These are phyloP conservation scores for Aureobasidium melanogenum DNA, from an alignment of 2,329 filamentous ascomycete genomes.

Conservation along the genomic window DNA sequence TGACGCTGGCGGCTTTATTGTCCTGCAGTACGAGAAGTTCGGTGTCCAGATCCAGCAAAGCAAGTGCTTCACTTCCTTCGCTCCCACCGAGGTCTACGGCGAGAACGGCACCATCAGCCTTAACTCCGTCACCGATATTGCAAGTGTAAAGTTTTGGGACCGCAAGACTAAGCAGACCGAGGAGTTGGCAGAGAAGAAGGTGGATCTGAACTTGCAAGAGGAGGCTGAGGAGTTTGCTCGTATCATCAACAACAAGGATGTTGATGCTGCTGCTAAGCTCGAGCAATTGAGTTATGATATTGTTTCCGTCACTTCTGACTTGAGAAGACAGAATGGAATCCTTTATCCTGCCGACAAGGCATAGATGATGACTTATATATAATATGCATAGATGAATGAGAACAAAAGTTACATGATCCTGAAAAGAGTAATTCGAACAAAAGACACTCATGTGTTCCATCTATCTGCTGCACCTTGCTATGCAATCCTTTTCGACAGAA, in stretches of 20 bases:
- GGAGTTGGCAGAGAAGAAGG: conserved; percentile 32
- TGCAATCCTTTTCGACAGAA: background rate
- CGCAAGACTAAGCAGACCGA: conserved; percentile 35
- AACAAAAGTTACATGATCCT: background rate
- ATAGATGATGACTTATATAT: background rate
- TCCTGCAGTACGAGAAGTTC: conserved; percentile 37
- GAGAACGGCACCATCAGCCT: conserved; percentile 38
- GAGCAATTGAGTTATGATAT: conserved; percentile 35
- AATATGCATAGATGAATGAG: background rate
- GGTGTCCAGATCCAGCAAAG: conserved; percentile 34
- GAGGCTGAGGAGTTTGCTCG: conserved; percentile 39
- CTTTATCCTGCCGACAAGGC: conserved; percentile 22
- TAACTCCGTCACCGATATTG: conserved; percentile 38
- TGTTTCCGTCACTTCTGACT: conserved; percentile 33
- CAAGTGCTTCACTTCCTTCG: conserved; percentile 37
- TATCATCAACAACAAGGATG: conserved; percentile 33
- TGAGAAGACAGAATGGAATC: conserved; percentile 37
- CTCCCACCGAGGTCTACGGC: conserved; percentile 39
- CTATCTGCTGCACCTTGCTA: background rate
- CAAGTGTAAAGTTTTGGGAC: conserved; percentile 32
- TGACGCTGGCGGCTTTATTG: conserved; percentile 37
- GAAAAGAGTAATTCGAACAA: background rate
- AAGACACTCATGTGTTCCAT: background rate
- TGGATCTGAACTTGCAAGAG: conserved; percentile 38
- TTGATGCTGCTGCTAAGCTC: conserved; percentile 28